A percentile compares a stretch with the other conserved stretches of the same genome.
phyloP scores from a whole-genome alignment of 805 yeast species.

The Isabelozyma pseudorhagii region DNA sequence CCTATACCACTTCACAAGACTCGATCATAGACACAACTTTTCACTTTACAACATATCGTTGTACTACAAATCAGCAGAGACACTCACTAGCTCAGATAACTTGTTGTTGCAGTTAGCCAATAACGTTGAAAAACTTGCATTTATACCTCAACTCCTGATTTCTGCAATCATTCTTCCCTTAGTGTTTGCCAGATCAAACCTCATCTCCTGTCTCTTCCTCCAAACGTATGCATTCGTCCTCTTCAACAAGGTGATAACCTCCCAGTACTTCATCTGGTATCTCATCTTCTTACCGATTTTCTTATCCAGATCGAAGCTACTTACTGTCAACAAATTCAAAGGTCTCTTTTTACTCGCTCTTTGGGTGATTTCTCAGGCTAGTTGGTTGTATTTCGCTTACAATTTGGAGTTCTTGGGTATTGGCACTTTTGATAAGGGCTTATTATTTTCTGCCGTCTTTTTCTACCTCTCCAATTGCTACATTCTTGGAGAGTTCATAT shows the following conservation, averaged over 20 bases:
- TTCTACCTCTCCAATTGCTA: constrained; percentile 65
- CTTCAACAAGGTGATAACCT: constrained; percentile 67
- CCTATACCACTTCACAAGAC: constrained; percentile 73
- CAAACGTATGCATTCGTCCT: constrained; percentile 45
- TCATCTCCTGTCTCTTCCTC: constrained; percentile 32
- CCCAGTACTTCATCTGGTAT: constrained; percentile 96
- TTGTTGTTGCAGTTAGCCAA: background rate
- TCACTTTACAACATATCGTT: constrained; percentile 78
- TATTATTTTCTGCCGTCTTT: constrained; percentile 51
- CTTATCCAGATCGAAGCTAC: constrained; percentile 43
- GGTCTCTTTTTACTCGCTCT: constrained; percentile 43
- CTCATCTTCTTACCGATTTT: constrained; percentile 78
- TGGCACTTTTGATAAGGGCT: constrained; percentile 57
- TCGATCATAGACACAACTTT: constrained; percentile 95
- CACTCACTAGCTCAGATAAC: background rate
- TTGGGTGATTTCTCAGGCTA: constrained; percentile 72
- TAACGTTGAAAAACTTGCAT: constrained; percentile 56
- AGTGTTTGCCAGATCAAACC: constrained; percentile 25
- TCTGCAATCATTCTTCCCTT: constrained; percentile 60
- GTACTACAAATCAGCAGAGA: constrained; percentile 52
- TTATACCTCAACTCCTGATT: constrained; percentile 74
- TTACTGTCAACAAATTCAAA: constrained; percentile 16
- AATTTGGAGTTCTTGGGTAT: constrained; percentile 75
- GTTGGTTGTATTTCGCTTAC: constrained; percentile 80
- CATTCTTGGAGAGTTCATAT: constrained; percentile 56